phyloP scores from a whole-genome alignment of 768 basidiomycete genomes.

The Phanerodontia chrysosporium region DNA sequence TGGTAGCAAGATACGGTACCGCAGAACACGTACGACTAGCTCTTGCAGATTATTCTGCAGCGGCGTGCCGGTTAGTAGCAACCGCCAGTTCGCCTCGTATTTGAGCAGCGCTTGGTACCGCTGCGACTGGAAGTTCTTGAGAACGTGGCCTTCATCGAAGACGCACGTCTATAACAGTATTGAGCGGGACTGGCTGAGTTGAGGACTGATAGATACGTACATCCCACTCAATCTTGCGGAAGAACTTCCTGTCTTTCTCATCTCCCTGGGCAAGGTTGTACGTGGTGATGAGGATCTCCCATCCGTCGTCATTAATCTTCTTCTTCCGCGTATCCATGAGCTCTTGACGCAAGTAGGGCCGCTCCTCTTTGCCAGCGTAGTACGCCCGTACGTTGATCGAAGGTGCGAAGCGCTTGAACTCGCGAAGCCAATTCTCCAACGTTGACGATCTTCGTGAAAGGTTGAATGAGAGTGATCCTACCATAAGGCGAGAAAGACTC shows the following conservation, averaged over 20 bases:
- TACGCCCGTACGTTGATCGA: conserved; percentile 84
- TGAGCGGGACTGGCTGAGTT: background rate
- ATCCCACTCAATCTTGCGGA: conserved; percentile 88
- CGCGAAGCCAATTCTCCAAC: conserved; percentile 97
- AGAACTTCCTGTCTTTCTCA: conserved; percentile 85
- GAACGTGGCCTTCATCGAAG: conserved; percentile 94
- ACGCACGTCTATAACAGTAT: conserved; percentile 65
- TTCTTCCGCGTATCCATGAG: conserved; percentile 56
- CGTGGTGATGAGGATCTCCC: conserved; percentile 95
- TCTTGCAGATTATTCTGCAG: conserved; percentile 90
- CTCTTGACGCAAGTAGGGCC: conserved; percentile 66
- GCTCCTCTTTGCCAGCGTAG: conserved; percentile 89
- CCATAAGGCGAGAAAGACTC: too few species aligned
- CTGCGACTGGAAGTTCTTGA: conserved; percentile 98
- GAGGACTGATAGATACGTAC: conserved; percentile 43
- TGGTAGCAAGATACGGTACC: too few species aligned
- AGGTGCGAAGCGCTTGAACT: conserved; percentile 90
- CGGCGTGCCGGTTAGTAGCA: conserved; percentile 93
- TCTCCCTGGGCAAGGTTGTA: conserved; percentile 93
- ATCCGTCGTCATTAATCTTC: conserved; percentile 48
- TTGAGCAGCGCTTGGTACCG: conserved; percentile 87
- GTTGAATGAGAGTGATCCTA: too few species aligned
- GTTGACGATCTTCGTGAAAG: conserved; percentile 72
- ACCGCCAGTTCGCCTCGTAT: conserved; percentile 83
- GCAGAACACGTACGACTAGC: conserved; percentile 73